Conservation (phyloP, 495 filamentous ascomycete genomes). For the Hyaloscypha hepaticicola region DNA sequence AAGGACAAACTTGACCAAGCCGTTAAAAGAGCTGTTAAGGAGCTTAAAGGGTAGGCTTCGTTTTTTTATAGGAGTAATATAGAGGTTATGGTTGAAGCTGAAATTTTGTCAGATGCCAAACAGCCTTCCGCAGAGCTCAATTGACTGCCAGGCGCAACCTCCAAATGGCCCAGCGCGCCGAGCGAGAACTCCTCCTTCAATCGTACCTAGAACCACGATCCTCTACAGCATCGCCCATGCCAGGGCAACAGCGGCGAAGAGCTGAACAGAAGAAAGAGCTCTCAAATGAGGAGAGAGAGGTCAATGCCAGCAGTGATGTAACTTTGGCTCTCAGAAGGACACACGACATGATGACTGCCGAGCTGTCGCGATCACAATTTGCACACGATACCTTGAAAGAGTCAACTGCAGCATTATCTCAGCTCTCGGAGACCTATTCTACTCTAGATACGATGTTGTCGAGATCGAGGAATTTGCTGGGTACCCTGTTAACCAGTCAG, state of each 20-base stretch:
- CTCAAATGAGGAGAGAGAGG: constrained; percentile 60
- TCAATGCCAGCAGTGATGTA: constrained; percentile 76
- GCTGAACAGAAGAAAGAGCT: constrained; percentile 34
- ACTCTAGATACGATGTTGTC: constrained; percentile 73
- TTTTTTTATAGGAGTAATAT: neutral
- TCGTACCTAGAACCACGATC: constrained; percentile 44
- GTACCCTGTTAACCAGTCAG: constrained; percentile 76
- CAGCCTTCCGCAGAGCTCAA: constrained; percentile 80
- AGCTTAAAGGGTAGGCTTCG: constrained; percentile 18
- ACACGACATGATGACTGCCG: constrained; percentile 77
- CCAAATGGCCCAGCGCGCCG: constrained; percentile 66
- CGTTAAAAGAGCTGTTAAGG: constrained; percentile 44
- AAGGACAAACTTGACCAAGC: constrained; percentile 19
- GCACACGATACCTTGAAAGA: constrained; percentile 81
- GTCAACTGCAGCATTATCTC: constrained; percentile 75
- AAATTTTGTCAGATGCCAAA: constrained; percentile 54
- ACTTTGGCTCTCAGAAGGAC: constrained; percentile 81
- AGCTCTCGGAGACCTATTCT: constrained; percentile 76
- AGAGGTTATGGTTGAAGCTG: neutral
- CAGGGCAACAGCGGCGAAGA: constrained; percentile 32
- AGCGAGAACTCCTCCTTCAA: constrained; percentile 77
- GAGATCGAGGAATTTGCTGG: constrained; percentile 70
- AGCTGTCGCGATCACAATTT: constrained; percentile 81
- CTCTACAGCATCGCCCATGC: constrained; percentile 28
- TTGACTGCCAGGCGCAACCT: constrained; percentile 76